A percentile compares a stretch with the other conserved stretches of the same genome.
Conservation (phyloP, 2,329 filamentous ascomycete species). For the Phoma sp. region DNA sequence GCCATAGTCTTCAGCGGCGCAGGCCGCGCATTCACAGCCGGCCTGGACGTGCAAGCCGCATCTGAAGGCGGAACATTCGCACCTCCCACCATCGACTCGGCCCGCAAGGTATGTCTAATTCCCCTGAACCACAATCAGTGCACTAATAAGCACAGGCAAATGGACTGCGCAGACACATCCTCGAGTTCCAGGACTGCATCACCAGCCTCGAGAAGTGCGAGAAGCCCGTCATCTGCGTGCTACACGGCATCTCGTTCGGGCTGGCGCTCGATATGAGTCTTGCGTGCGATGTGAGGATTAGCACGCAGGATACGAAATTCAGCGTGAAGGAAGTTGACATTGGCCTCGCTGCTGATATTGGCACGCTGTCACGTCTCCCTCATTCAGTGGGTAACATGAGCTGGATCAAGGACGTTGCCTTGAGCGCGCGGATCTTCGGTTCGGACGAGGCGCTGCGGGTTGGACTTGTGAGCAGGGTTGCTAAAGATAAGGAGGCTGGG, state of each 20-base stretch:
- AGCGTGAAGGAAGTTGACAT: slow-evolving; percentile 85
- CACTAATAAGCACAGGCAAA: too few species aligned
- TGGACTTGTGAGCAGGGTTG: slow-evolving; percentile 74
- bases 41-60: slow-evolving; percentile 80
- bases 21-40: slow-evolving; percentile 84
- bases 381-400: slow-evolving; percentile 74
- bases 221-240: slow-evolving; percentile 64
- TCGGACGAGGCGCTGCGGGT: slow-evolving; percentile 73
- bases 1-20: slow-evolving; percentile 80
- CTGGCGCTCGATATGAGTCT: slow-evolving; percentile 62
- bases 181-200: slow-evolving; percentile 82
- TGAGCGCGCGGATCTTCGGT: slow-evolving; percentile 74
- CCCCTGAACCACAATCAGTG: neutral
- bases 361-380: slow-evolving; percentile 67
- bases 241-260: slow-evolving; percentile 48
- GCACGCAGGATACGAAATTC: slow-evolving; percentile 66
- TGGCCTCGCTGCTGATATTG: slow-evolving; percentile 80
- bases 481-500: slow-evolving; percentile 64
- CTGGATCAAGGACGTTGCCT: slow-evolving; percentile 81
- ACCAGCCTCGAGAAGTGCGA: slow-evolving; percentile 81
- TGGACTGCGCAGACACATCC: slow-evolving; percentile 69
- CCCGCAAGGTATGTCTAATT: slow-evolving; percentile 63
- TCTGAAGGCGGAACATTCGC: slow-evolving; percentile 59
- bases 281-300: slow-evolving; percentile 75
- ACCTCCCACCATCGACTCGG: slow-evolving; percentile 60